Conservation (phyloP, 306 rosid genomes). For the Begonia fuchsioides region DNA sequence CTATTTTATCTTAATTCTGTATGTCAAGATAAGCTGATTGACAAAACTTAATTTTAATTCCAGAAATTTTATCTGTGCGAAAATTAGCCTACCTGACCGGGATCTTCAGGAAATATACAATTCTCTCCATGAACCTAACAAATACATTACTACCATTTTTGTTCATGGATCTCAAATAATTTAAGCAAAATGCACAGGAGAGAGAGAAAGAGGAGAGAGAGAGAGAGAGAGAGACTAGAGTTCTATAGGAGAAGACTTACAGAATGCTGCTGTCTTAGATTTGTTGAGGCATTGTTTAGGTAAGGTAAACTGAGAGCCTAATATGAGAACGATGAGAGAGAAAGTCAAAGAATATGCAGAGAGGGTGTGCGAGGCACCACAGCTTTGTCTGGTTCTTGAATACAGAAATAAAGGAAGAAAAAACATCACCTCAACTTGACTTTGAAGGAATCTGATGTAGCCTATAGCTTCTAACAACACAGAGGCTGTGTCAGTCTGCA, state of each 20-base stretch:
- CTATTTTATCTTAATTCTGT: too few relatives aligned
- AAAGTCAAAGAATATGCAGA: slow-evolving; percentile 3
- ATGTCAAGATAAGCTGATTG: too few relatives aligned
- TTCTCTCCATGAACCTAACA: slow-evolving; percentile 80
- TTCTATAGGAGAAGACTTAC: slow-evolving; percentile 25
- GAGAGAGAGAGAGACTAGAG: too few relatives aligned
- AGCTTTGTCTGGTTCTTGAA: slow-evolving; percentile 26
- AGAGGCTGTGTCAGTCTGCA: slow-evolving; percentile 99
- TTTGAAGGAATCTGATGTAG: slow-evolving; percentile 99
- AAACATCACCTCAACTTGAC: slow-evolving; percentile 89
- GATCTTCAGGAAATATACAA: slow-evolving; percentile 87
- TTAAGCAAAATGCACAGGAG: slow-evolving; percentile 15
- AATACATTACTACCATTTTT: slow-evolving; percentile 24
- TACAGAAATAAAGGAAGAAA: slow-evolving; percentile 11
- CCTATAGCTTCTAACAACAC: slow-evolving; percentile 99
- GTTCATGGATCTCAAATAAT: slow-evolving; percentile 27
- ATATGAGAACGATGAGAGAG: not conserved
- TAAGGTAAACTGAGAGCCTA: slow-evolving; percentile 93
- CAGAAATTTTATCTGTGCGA: not conserved
- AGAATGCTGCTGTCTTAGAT: slow-evolving; percentile 47
- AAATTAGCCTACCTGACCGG: slow-evolving; percentile 78
- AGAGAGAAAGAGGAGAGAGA: too few relatives aligned
- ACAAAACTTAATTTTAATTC: too few relatives aligned
- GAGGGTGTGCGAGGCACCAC: slow-evolving; percentile 10
- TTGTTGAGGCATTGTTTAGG: slow-evolving; percentile 57